phyloP scores from a whole-genome alignment of 257 asterid species.

The Penstemon eatonii region DNA sequence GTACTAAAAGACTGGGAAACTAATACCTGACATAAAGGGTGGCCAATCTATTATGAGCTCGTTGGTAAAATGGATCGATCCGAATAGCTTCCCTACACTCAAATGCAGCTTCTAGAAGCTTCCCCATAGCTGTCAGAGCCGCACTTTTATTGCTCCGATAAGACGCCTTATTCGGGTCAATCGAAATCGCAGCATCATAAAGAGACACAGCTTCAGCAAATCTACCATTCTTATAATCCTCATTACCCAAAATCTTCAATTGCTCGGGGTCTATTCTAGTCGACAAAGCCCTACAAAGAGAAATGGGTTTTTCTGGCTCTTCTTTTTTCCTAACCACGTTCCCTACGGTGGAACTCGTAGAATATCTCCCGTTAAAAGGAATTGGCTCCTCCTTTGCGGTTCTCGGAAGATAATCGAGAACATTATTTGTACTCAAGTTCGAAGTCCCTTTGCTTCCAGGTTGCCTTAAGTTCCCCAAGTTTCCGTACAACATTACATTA shows the following conservation, averaged over 20 bases:
- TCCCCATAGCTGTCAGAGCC: slow-evolving; percentile 85
- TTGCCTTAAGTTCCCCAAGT: slow-evolving; percentile 71
- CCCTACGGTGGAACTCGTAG: slow-evolving; percentile 46
- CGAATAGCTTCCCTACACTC: slow-evolving; percentile 87
- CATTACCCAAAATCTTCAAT: slow-evolving; percentile 88
- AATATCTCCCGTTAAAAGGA: slow-evolving; percentile 30
- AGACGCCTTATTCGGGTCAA: slow-evolving; percentile 89
- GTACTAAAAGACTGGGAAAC: too few relatives aligned
- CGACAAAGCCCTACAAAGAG: slow-evolving; percentile 83
- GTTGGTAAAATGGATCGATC: slow-evolving; percentile 69
- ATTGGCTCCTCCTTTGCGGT: slow-evolving; percentile 40
- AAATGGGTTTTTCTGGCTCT: slow-evolving; percentile 42
- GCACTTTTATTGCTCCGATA: slow-evolving; percentile 96
- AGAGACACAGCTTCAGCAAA: slow-evolving; percentile 87
- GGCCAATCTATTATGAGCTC: slow-evolving; percentile 84
- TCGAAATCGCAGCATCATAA: slow-evolving; percentile 90
- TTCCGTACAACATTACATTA: slow-evolving; percentile 60
- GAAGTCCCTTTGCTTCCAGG: slow-evolving; percentile 29
- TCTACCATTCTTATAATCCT: slow-evolving; percentile 89
- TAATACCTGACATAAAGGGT: slow-evolving; percentile 64
- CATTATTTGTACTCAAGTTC: slow-evolving; percentile 23
- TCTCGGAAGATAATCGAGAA: slow-evolving; percentile 37
- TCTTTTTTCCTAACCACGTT: slow-evolving; percentile 52
- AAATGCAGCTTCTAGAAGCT: slow-evolving; percentile 86
- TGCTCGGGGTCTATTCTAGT: slow-evolving; percentile 93